phyloP scores from a whole-genome alignment of 2,329 filamentous ascomycete genomes.

The Fusarium pseudoanthophilum region DNA sequence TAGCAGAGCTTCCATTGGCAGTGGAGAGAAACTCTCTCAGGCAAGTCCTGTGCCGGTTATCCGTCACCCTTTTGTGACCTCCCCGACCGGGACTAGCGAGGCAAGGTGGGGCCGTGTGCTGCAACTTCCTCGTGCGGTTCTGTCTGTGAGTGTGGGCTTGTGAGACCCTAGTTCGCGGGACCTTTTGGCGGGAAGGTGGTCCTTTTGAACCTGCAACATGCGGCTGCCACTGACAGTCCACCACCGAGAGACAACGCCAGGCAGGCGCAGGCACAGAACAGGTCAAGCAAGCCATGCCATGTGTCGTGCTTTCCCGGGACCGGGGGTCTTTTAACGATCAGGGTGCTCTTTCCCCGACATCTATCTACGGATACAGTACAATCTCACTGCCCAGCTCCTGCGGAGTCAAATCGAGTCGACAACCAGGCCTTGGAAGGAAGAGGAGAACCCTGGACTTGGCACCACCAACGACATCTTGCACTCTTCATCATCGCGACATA shows the following conservation, averaged over 20 bases:
- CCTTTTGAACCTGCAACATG: constrained; percentile 39
- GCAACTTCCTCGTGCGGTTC: constrained; percentile 40
- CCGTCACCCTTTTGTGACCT: constrained; percentile 30
- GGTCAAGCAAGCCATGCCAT: constrained; percentile 36
- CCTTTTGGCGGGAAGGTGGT: constrained; percentile 45
- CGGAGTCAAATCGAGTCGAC: constrained; percentile 12
- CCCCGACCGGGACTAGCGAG: constrained; percentile 40
- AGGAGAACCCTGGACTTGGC: constrained; percentile 26
- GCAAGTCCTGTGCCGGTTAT: constrained; percentile 1
- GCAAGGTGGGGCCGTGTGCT: constrained; percentile 32
- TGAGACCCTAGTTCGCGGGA: constrained; percentile 42
- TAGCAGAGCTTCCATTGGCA: constrained; percentile 7
- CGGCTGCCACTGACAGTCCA: constrained; percentile 17
- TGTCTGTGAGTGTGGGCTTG: constrained; percentile 33
- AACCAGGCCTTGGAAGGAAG: constrained; percentile 8
- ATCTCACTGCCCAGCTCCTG: background rate
- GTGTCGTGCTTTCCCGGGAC: constrained; percentile 28
- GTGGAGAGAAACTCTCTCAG: constrained; percentile 3
- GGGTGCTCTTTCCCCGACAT: constrained; percentile 27
- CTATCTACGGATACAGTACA: background rate
- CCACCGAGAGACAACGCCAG: background rate
- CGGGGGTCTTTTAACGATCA: constrained; percentile 19
- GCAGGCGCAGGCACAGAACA: constrained; percentile 19
- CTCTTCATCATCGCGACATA: background rate
- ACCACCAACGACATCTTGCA: constrained; percentile 19